Base-by-base conservation (phyloP, 805 yeast species). In the Saccharomycopsis sp. region DNA sequence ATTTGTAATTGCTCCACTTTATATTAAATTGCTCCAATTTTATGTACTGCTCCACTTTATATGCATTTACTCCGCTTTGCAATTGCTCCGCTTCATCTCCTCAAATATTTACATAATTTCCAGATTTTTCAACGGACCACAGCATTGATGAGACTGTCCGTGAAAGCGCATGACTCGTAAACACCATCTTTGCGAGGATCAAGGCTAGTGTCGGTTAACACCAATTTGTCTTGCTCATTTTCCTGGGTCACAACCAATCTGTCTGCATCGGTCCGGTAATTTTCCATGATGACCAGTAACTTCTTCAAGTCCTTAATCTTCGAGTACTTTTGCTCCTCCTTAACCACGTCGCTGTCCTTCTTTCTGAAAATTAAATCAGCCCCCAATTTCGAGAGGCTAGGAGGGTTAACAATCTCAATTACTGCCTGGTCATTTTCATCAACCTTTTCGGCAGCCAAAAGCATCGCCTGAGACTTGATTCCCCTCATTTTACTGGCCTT, bases 401-500 rank as follows among this genome's bases (percentile, higher is more conserved):
- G 84, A 0, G 85, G 82, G 2, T 55, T 57, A 0, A 83, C 77
- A 3, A 81, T 67, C 51, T 77, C 83, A 2, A 82, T 82, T 24
- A 61, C 61, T 14, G 59, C 67, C 34, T 59, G 62, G 23, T 67
- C 62, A 3, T 47, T 51, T 4, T 50, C 52, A 2, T 21, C 24
- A 18, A 53, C 62, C 24, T 48, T 50, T 14, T 72, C 79, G 1
- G 87, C 83, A n/a, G 89, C 88, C 20, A 85, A 65, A 1, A 85
- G 64, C 89, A 85, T 85, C 0, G 86, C 88, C 62, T 83, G 81
- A 1, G 87, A 82, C 47, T 65, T 66, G 20, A 79, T 76, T 1
- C 89, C 89, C 61, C 89, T 71, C 79, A 85, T 78, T 65, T 82
- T 83, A 9, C 82, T 75, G 2, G 83, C 79, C 63, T 83, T 84